phyloP scores from a whole-genome alignment of 257 asterid species.

The Plectranthus barbatus region DNA sequence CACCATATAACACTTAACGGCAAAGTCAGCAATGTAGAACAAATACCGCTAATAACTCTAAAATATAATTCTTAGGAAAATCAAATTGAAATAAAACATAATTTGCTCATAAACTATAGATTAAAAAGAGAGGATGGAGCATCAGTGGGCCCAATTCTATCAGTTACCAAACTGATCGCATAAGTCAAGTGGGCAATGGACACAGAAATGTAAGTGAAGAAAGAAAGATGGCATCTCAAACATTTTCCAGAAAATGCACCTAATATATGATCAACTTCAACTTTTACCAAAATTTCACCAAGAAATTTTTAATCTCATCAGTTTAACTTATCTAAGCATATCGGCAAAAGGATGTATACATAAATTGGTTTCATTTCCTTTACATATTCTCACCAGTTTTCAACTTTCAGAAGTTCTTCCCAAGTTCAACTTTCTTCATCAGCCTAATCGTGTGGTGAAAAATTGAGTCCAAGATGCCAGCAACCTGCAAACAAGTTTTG shows the following conservation, averaged over 20 bases:
- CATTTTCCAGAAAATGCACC: not conserved
- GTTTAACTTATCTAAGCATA: constrained; percentile 23
- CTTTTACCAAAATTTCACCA: constrained; percentile 1
- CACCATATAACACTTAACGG: too few species aligned
- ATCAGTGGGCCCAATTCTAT: too few species aligned
- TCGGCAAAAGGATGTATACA: constrained; percentile 12
- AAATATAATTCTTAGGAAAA: too few species aligned
- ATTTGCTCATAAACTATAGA: too few species aligned
- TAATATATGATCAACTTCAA: constrained; percentile 2
- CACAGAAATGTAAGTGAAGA: too few species aligned
- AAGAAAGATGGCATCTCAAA: not conserved
- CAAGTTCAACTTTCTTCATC: constrained; percentile 75
- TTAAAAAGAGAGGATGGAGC: too few species aligned
- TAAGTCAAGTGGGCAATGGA: too few species aligned
- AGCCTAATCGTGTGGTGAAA: constrained; percentile 62
- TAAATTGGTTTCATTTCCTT: constrained; percentile 1
- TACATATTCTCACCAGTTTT: constrained; percentile 7
- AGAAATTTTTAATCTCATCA: not conserved
- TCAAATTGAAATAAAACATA: too few species aligned
- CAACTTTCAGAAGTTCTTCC: constrained; percentile 48
- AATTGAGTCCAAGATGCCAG: constrained; percentile 79
- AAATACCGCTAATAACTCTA: too few species aligned
- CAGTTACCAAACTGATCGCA: too few species aligned
- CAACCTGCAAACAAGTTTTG: constrained; percentile 58
- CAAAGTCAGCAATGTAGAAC: too few species aligned